phyloP scores from a whole-genome alignment of 169 alveolate genomes.

The Cryptosporidium ubiquitum region DNA sequence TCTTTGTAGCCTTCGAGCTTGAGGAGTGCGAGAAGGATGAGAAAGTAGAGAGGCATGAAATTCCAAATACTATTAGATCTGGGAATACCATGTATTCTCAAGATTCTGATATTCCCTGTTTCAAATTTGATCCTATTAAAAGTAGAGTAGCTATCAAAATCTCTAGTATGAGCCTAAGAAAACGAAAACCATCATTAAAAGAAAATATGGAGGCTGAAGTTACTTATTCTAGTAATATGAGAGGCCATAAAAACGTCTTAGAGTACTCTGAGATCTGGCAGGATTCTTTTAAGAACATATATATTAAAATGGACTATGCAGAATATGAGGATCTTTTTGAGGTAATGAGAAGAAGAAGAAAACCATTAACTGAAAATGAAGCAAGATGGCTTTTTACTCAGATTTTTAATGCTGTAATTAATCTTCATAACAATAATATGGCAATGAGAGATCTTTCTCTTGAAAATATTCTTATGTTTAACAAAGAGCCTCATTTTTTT shows the following conservation, averaged over 20 bases:
- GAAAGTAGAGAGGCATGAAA: background rate
- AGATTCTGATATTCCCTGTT: background rate
- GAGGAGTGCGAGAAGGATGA: background rate
- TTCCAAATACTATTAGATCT: background rate
- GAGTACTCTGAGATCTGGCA: constrained; percentile 72
- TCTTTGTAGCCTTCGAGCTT: constrained; percentile 47
- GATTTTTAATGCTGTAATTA: constrained; percentile 74
- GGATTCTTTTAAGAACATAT: constrained; percentile 60
- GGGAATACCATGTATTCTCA: background rate
- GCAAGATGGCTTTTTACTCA: constrained; percentile 78
- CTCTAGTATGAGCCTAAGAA: constrained; percentile 50
- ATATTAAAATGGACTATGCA: constrained; percentile 79
- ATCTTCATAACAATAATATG: constrained; percentile 75
- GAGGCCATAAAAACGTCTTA: constrained; percentile 41
- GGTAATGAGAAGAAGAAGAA: constrained; percentile 78
- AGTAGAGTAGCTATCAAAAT: constrained; percentile 39
- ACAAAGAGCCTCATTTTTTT: constrained; percentile 72
- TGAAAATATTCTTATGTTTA: constrained; percentile 81
- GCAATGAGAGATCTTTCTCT: constrained; percentile 79
- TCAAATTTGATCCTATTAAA: constrained; percentile 5
- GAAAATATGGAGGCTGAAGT: constrained; percentile 67
- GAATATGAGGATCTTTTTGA: constrained; percentile 79
- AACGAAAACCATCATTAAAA: constrained; percentile 50
- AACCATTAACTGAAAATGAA: constrained; percentile 77
- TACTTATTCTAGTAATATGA: constrained; percentile 24